Evolutionary conservation across 768 basidiomycete genomes (phyloP).

Genomic region (Podaxis rugospora): DNA sequence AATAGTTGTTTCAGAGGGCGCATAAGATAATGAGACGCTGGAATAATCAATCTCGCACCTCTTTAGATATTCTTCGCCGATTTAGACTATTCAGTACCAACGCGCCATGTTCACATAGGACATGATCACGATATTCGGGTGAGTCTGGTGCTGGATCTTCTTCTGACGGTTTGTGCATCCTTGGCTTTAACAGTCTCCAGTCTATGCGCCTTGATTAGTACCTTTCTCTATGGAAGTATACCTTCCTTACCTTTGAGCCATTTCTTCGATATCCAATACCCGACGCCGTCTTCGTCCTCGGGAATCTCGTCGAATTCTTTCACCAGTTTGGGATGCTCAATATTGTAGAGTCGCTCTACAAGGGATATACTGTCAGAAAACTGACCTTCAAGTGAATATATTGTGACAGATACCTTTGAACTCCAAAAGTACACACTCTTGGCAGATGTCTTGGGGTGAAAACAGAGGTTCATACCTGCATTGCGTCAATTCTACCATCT

Average conservation of each 20-base stretch:
- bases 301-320: constrained; percentile 52
- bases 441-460: constrained; percentile 51
- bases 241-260: constrained; percentile 67
- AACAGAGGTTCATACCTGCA: constrained; percentile 47
- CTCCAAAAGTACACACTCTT: constrained; percentile 46
- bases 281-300: constrained; percentile 37
- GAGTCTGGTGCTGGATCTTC: constrained; percentile 68
- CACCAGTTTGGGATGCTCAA: constrained; percentile 62
- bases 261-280: constrained; percentile 72
- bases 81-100: constrained; percentile 50
- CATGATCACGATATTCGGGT: constrained; percentile 49
- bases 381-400: background rate
- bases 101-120: constrained; percentile 68
- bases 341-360: constrained; percentile 64
- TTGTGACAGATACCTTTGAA: constrained; percentile 48
- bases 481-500: constrained; percentile 39
- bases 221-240: constrained; percentile 5
- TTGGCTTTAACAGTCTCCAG: constrained; percentile 69
- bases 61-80: constrained; percentile 57
- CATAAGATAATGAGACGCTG: background rate
- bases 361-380: constrained; percentile 1
- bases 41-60: constrained; percentile 33
- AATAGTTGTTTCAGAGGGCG: background rate
- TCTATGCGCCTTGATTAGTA: constrained; percentile 36
- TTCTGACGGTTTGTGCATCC: constrained; percentile 61